Evolutionary conservation across 75 land plant genomes (phyloP), one percentile per base, ranked within the genome.

Genomic region (Isoetes taiwanensis): DNA sequence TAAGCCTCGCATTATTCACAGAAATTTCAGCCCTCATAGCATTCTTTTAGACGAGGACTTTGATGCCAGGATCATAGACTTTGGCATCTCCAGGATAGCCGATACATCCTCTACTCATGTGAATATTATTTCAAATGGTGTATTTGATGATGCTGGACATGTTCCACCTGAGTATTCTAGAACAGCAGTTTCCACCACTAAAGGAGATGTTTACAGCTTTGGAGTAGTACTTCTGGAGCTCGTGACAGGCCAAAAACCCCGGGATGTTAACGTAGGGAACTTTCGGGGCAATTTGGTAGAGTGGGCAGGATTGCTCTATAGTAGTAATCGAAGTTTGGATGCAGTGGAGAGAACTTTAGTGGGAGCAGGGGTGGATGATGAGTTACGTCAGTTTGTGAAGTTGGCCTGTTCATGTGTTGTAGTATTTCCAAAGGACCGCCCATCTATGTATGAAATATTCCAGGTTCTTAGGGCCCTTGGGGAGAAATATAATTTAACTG

Each of bases 41-140:
- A 46, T 46, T 4, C 50, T 46, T 23, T n/a, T 46, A 23, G 50
- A 46, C 50, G 50, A 46, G 25, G 50, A 46, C 19, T 19, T 46
- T 8, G 50, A 46, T 8, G n/a, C 50, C 21, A 46, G 50, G 50
- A 46, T 46, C 50, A 46, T 23, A n/a, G 50, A 46, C 50, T 46
- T 46, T 19, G 50, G 50, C 21, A 16, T 46, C 5, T 6, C 19
- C 50, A 16, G 50, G 50, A 6, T 46, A 5, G 16, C 25, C 21
- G 16, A 6, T 5, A 16, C 50, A 6, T 6, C 6, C 19, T 8
- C 25, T n/a, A 46, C 16, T 46, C 12, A 5, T 6, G 50, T 19
- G 4, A 23, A 19, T n/a, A 9, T 37, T 37, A 37, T 14, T 14
- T 9, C 38, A 9, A 14, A 23, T n/a, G 50, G 50, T 23, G 4